Evolutionary conservation across 176 grass and related monocot genomes (phyloP).

Genomic region (Rhipidocladum racemiflorum): DNA sequence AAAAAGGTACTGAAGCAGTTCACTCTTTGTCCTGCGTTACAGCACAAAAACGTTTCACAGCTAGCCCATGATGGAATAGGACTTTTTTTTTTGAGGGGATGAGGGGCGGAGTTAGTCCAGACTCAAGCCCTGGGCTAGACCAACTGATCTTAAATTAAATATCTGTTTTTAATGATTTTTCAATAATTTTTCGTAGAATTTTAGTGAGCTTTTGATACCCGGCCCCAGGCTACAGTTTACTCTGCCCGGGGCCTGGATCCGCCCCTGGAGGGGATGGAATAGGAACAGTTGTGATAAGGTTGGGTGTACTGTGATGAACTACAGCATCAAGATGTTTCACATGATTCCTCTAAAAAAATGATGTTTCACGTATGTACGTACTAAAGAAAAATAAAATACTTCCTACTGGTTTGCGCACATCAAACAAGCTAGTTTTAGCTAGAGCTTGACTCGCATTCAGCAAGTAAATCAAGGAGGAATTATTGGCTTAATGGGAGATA

Average conservation of each 20-base stretch:
- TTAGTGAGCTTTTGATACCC: too few species aligned
- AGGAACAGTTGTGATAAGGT: not conserved
- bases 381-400: not conserved
- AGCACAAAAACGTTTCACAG: slow-evolving; percentile 14
- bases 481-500: not conserved
- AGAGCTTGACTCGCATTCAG: not conserved
- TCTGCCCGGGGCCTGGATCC: too few species aligned
- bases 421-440: not conserved
- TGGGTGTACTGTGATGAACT: not conserved
- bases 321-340: not conserved
- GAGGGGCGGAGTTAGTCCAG: too few species aligned
- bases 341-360: not conserved
- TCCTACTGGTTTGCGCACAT: not conserved
- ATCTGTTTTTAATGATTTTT: too few species aligned
- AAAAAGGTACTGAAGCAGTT: not conserved
- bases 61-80: not conserved
- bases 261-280: too few species aligned
- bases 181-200: too few species aligned
- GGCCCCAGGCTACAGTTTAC: too few species aligned
- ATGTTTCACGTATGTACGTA: not conserved
- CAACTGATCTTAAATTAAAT: too few species aligned
- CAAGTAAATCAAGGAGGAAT: not conserved
- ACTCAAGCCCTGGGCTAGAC: too few species aligned
- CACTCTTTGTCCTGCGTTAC: not conserved
- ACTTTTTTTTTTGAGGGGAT: too few species aligned